phyloP scores from a whole-genome alignment of 805 yeast species.

The Phaffomyces antillensis region DNA sequence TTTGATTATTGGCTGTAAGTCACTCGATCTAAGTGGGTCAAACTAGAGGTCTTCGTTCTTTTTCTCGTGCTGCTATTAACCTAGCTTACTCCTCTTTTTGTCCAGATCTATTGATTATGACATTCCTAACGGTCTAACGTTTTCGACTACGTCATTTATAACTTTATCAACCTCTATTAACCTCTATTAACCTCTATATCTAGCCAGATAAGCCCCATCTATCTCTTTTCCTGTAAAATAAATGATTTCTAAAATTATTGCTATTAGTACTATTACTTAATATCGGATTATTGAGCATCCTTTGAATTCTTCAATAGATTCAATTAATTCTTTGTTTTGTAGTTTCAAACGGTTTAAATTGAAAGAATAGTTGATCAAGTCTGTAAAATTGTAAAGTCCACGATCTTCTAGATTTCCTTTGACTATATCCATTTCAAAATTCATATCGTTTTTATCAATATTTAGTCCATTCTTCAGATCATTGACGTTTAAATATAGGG shows the following conservation, averaged over 20 bases:
- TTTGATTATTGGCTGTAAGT: no score
- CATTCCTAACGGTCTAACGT: no score
- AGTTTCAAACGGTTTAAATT: constrained; percentile 3
- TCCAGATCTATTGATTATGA: no score
- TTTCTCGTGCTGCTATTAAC: no score
- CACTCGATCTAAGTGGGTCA: neutral
- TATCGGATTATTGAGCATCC: constrained; percentile 8
- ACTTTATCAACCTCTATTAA: no score
- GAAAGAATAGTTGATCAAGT: constrained; percentile 5
- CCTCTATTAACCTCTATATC: neutral
- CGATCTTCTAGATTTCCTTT: constrained; percentile 7
- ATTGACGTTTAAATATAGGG: neutral
- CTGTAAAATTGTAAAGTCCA: constrained; percentile 9
- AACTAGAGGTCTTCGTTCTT: neutral
- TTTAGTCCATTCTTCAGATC: neutral
- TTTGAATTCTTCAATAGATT: constrained; percentile 4
- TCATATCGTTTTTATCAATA: neutral
- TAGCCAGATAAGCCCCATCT: neutral
- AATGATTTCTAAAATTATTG: no score
- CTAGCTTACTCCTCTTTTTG: no score
- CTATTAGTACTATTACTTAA: neutral
- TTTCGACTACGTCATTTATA: no score
- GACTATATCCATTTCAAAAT: neutral
- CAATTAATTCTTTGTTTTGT: neutral
- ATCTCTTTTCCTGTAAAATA: no score